Conservation (phyloP, 257 asterid genomes). For the Solanum pennellii region DNA sequence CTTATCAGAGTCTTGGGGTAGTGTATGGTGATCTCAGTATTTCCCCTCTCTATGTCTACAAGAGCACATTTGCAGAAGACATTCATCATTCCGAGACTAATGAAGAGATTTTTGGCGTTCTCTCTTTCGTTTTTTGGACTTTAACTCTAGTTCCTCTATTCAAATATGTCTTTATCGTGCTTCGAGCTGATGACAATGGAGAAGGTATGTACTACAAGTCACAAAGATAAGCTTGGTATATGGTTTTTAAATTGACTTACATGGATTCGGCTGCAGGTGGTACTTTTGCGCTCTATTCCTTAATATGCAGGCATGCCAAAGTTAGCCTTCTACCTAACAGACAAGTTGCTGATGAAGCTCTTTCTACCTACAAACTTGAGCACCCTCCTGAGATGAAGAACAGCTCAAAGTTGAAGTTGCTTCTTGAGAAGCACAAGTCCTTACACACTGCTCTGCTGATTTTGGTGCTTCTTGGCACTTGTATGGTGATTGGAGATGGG, state of each 20-base stretch:
- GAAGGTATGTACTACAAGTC: conserved; percentile 48
- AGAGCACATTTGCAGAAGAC: conserved; percentile 95
- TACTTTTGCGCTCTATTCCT: conserved; percentile 86
- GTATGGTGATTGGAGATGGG: conserved; percentile 99
- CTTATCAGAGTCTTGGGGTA: conserved; percentile 95
- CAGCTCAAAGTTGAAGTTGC: conserved; percentile 53
- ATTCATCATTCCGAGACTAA: conserved; percentile 89
- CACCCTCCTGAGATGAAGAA: conserved; percentile 51
- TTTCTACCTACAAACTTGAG: conserved; percentile 79
- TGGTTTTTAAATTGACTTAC: neutral
- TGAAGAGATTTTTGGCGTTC: conserved; percentile 89
- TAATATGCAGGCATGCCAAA: conserved; percentile 94
- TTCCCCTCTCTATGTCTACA: conserved; percentile 95
- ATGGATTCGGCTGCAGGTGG: conserved; percentile 62
- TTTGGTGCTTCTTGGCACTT: conserved; percentile 87
- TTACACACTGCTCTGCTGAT: conserved; percentile 71
- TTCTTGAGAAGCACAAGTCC: conserved; percentile 82
- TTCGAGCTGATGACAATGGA: conserved; percentile 95
- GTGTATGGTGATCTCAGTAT: conserved; percentile 96
- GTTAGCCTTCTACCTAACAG: conserved; percentile 89
- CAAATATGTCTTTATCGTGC: conserved; percentile 83
- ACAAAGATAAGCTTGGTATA: neutral
- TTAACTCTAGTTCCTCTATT: conserved; percentile 80
- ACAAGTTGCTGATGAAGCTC: conserved; percentile 83
- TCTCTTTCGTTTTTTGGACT: conserved; percentile 93